Base-by-base conservation (phyloP, 768 basidiomycete species). In the Naganishia onofrii region DNA sequence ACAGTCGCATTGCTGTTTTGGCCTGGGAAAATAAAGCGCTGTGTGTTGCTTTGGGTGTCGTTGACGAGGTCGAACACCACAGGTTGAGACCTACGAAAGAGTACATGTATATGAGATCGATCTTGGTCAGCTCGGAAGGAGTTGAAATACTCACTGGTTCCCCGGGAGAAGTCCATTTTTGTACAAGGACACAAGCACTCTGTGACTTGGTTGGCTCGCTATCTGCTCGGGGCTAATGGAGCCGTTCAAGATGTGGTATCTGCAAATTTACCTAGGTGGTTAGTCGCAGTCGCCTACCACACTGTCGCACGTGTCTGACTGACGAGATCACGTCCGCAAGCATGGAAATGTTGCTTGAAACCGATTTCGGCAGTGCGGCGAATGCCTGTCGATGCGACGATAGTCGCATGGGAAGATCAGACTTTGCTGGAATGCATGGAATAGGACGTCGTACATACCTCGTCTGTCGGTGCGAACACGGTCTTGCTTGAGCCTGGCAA, bases 171-270 rank as follows among this genome's bases (percentile, higher is more conserved):
- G 32, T 12, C 63, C 63, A 38, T 63, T 67, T 51, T 84, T 85
- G 52, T 90, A 83, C n/a, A 88, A 80, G 0, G 89, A 88, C 48
- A 87, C 84, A 0, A 87, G 87, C 66, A 91, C 79, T 0, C 88
- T 89, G 72, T 84, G 82, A 73, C 85, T 86, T 1, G 89, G 88
- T 67, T 81, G 85, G 13, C 79, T 77, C 12, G 81, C 79, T 21
- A 83, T 81, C 12, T 80, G 68, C 21, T 70, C 70, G 6, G 84
- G 81, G 52, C 81, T 73, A 76, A 87, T 84, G 69, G 86, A 82
- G 31, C 87, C 87, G 56, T 83, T 74, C 10, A 88, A 81, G 71
- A 88, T 77, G 77, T 88, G 88, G 76, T 88, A 88, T n/a, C 51
- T 54, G 52, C 21, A 29, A 36, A 32, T 8, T 8, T 17, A 15